Conservation (phyloP, 2,329 filamentous ascomycete species). For the Aspergillus ochraceoroseus region DNA sequence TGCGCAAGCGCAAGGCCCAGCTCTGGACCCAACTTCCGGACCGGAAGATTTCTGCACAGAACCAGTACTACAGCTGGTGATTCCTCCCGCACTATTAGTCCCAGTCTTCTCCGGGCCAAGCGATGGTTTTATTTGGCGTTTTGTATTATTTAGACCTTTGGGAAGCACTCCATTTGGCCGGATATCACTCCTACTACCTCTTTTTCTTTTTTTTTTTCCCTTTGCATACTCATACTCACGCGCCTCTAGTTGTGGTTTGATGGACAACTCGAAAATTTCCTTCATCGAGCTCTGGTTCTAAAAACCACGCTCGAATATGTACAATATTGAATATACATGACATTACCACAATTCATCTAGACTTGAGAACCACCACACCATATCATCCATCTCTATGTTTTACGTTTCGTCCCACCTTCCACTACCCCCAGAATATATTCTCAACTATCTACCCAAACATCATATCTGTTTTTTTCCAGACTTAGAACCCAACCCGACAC, state of each 20-base stretch:
- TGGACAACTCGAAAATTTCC: too few relatives aligned
- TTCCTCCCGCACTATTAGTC: constrained; percentile 13
- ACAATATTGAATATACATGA: constrained; percentile 13
- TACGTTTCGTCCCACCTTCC: too few relatives aligned
- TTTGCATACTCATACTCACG: not conserved
- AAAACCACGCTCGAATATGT: constrained; percentile 9
- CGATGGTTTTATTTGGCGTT: constrained; percentile 23
- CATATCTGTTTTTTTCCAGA: too few relatives aligned
- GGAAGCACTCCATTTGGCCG: constrained; percentile 19
- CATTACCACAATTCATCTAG: not conserved
- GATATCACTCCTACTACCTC: constrained; percentile 11
- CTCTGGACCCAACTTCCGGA: constrained; percentile 88
- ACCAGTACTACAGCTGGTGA: constrained; percentile 90
- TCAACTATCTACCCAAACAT: not conserved
- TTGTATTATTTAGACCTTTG: constrained; percentile 28
- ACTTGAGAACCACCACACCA: not conserved
- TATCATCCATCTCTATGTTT: too few relatives aligned
- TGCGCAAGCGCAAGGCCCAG: constrained; percentile 67
- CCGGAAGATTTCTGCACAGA: constrained; percentile 74
- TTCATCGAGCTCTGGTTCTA: not conserved
- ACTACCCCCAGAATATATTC: not conserved
- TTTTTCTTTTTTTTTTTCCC: not conserved
- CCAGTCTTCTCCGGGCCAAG: constrained; percentile 1
- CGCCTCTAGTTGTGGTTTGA: not conserved
- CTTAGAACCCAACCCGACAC: constrained; percentile 23